A percentile compares a stretch with the other conserved stretches of the same genome.
Evolutionary conservation across 345 rosid genomes (phyloP).

Genomic region (Gynandropsis gynandra): DNA sequence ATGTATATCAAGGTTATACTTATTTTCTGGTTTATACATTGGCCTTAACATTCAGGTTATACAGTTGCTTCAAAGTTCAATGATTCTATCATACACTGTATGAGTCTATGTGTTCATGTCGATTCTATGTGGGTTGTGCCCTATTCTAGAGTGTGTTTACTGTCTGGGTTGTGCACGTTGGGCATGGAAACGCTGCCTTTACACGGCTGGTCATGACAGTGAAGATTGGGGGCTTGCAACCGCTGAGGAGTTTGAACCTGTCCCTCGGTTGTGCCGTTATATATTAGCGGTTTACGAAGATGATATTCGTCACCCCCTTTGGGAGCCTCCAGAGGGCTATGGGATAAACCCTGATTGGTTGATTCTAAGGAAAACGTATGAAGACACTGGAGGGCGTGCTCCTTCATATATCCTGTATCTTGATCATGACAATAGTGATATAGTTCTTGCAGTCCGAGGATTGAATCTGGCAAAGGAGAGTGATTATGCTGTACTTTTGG

Average conservation of each 20-base stretch:
- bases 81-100: constrained; percentile 3
- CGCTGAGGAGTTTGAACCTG: constrained; percentile 77
- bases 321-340: constrained; percentile 90
- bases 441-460: constrained; percentile 76
- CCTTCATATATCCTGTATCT: constrained; percentile 76
- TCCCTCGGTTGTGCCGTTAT: constrained; percentile 83
- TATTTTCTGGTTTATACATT: not conserved
- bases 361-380: constrained; percentile 49
- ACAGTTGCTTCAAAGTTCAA: constrained; percentile 4
- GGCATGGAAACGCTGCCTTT: constrained; percentile 94
- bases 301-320: constrained; percentile 65
- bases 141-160: constrained; percentile 85
- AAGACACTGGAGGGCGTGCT: constrained; percentile 68
- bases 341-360: constrained; percentile 74
- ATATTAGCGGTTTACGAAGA: constrained; percentile 90
- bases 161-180: constrained; percentile 96
- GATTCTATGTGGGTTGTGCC: constrained; percentile 64
- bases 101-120: constrained; percentile 43
- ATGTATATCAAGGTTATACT: too few relatives aligned
- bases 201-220: constrained; percentile 86
- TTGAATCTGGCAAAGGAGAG: constrained; percentile 86
- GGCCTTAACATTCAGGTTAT: too few relatives aligned
- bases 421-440: constrained; percentile 67
- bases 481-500: constrained; percentile 75
- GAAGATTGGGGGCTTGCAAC: constrained; percentile 85